Conservation (phyloP, 768 basidiomycete species). For the Collybiopsis confluens region DNA sequence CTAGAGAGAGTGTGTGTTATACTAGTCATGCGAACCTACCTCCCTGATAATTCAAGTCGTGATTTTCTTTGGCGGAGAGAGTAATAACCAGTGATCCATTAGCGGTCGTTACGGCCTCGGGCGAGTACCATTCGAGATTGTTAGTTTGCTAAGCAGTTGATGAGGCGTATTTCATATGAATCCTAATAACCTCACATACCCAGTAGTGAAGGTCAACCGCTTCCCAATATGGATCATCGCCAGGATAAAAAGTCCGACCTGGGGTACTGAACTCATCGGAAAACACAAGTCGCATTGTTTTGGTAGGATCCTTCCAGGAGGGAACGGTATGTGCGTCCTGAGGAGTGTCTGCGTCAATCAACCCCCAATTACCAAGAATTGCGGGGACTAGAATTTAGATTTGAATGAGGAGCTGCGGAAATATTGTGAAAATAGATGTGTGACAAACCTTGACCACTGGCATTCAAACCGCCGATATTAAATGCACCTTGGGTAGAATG, state of each 20-base stretch:
- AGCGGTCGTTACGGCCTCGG: constrained; percentile 64
- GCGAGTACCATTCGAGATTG: constrained; percentile 88
- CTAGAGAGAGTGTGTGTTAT: background rate
- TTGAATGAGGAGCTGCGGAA: background rate
- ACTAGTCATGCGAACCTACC: constrained; percentile 29
- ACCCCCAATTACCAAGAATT: constrained; percentile 54
- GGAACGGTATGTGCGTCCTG: constrained; percentile 36
- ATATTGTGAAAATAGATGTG: background rate
- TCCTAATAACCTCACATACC: constrained; percentile 29
- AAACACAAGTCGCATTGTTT: constrained; percentile 57
- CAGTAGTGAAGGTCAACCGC: constrained; percentile 78
- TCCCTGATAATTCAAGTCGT: constrained; percentile 68
- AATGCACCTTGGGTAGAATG: constrained; percentile 31
- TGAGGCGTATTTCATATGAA: background rate
- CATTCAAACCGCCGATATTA: constrained; percentile 49
- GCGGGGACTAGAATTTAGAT: constrained; percentile 45
- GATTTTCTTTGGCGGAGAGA: constrained; percentile 52
- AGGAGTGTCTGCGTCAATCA: constrained; percentile 81
- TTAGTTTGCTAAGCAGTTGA: constrained; percentile 40
- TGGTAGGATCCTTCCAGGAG: constrained; percentile 7
- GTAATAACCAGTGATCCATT: constrained; percentile 72
- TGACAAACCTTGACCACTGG: constrained; percentile 37
- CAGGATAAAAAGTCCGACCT: constrained; percentile 73
- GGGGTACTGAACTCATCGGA: constrained; percentile 79
- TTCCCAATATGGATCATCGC: constrained; percentile 81